A percentile compares a stretch with the other conserved stretches of the same genome.
Conservation (phyloP, 2,329 filamentous ascomycete species). For the Rhynchosporium agropyri region DNA sequence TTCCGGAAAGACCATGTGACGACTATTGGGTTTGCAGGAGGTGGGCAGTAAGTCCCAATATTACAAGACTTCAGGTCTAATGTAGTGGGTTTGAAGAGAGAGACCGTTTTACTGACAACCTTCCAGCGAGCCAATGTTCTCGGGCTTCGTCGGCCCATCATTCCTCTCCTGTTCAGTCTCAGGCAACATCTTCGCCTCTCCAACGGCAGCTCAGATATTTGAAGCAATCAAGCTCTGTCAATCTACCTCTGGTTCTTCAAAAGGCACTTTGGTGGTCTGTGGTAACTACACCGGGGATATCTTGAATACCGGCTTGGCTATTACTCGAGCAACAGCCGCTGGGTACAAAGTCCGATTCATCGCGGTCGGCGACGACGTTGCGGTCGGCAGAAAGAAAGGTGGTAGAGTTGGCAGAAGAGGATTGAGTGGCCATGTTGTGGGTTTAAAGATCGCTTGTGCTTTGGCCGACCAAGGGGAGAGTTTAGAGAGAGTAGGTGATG, state of each 20-base stretch:
- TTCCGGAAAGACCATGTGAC: constrained; percentile 38
- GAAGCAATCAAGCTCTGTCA: constrained; percentile 40
- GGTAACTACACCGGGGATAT: constrained; percentile 49
- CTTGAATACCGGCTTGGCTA: constrained; percentile 46
- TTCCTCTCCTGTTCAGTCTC: constrained; percentile 46
- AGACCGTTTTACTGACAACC: neutral
- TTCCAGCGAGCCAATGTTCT: constrained; percentile 45
- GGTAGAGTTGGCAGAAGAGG: constrained; percentile 52
- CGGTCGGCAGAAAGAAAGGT: constrained; percentile 51
- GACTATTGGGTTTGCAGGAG: constrained; percentile 38
- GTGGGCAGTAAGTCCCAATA: constrained; percentile 35
- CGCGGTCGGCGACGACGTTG: constrained; percentile 46
- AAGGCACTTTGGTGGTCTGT: constrained; percentile 42
- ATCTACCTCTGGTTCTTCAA: constrained; percentile 22
- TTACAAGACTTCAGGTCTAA: neutral
- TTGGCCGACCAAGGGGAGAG: constrained; percentile 32
- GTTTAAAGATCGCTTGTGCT: constrained; percentile 46
- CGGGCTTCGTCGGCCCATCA: constrained; percentile 46
- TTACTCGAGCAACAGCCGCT: constrained; percentile 42
- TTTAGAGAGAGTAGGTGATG: constrained; percentile 33
- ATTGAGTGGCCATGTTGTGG: constrained; percentile 53
- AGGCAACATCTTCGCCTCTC: constrained; percentile 47
- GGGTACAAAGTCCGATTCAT: constrained; percentile 36
- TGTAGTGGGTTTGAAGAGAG: too few species aligned
- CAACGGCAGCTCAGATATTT: constrained; percentile 47